Evolutionary conservation across 495 filamentous ascomycete species (phyloP).

Genomic region (Aspergillus bridgeri): DNA sequence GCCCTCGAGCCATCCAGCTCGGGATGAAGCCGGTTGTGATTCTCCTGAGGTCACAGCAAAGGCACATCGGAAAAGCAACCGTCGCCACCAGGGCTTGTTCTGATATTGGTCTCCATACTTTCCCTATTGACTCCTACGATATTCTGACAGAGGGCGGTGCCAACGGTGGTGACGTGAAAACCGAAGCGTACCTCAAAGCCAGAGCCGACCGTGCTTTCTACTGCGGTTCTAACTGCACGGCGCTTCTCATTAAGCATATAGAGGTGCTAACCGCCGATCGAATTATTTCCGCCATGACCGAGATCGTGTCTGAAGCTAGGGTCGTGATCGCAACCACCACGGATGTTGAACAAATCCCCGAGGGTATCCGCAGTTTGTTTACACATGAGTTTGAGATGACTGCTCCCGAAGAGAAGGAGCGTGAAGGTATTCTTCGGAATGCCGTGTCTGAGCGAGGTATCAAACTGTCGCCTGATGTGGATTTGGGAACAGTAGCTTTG

Average conservation of each 20-base stretch:
- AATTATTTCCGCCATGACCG: constrained; percentile 77
- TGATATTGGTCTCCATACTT: constrained; percentile 87
- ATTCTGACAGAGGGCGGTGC: constrained; percentile 84
- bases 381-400: constrained; percentile 93
- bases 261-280: constrained; percentile 88
- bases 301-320: constrained; percentile 66
- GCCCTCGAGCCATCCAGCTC: constrained; percentile 78
- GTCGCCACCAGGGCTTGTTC: constrained; percentile 71
- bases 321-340: constrained; percentile 91
- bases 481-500: constrained; percentile 75
- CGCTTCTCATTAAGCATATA: constrained; percentile 80
- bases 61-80: constrained; percentile 84
- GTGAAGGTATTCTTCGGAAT: constrained; percentile 77
- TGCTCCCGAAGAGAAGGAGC: constrained; percentile 88
- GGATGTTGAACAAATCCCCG: constrained; percentile 88
- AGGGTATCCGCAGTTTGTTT: constrained; percentile 84
- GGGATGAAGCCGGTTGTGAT: constrained; percentile 85
- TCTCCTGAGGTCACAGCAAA: constrained; percentile 81
- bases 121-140: constrained; percentile 88
- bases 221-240: constrained; percentile 78
- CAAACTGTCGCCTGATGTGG: constrained; percentile 71
- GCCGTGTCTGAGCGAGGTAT: constrained; percentile 74
- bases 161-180: constrained; percentile 86
- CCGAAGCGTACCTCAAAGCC: constrained; percentile 81
- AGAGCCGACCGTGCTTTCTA: constrained; percentile 83